Percentiles rank a stretch among this genome's conserved stretches.
Conservation (phyloP, 1,284 basidiomycete genomes). For the Vanrija sp. region DNA sequence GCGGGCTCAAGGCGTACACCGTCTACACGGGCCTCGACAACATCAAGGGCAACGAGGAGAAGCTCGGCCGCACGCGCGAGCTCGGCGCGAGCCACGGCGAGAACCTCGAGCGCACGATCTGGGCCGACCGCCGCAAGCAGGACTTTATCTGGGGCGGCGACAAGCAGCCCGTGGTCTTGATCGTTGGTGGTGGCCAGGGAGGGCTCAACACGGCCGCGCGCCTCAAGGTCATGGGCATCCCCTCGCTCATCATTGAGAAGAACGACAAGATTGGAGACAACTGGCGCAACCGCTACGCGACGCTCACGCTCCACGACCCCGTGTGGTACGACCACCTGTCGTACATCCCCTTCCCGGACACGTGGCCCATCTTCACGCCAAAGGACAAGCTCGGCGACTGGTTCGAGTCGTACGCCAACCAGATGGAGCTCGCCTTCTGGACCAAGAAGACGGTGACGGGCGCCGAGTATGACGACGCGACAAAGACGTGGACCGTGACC, state of each 20-base stretch:
- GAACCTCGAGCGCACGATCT: conserved; percentile 18
- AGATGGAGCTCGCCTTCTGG: conserved; percentile 38
- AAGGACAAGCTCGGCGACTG: conserved; percentile 47
- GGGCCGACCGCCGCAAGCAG: conserved; percentile 30
- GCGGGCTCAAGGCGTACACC: conserved; percentile 56
- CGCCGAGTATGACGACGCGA: conserved; percentile 48
- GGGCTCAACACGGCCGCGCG: conserved; percentile 41
- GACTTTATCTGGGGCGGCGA: conserved; percentile 13
- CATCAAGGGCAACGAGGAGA: conserved; percentile 53
- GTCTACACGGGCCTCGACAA: conserved; percentile 58
- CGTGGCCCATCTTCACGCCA: conserved; percentile 61
- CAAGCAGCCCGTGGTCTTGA: conserved; percentile 27
- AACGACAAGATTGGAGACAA: conserved; percentile 45
- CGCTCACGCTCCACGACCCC: conserved; percentile 60
- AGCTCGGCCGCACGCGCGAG: conserved; percentile 13
- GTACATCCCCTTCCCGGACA: conserved; percentile 49
- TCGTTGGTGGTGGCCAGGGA: conserved; percentile 25
- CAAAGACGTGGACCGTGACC: conserved; percentile 54
- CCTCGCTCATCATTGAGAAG: conserved; percentile 45
- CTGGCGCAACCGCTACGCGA: conserved; percentile 55
- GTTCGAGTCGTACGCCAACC: conserved; percentile 34
- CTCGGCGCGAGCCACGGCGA: conserved; percentile 16
- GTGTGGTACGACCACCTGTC: conserved; percentile 52
- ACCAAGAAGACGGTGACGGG: conserved; percentile 51
- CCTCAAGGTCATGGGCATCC: conserved; percentile 44